Evolutionary conservation across 208 protist species (phyloP).

Genomic region (Naegleria gruberi): DNA sequence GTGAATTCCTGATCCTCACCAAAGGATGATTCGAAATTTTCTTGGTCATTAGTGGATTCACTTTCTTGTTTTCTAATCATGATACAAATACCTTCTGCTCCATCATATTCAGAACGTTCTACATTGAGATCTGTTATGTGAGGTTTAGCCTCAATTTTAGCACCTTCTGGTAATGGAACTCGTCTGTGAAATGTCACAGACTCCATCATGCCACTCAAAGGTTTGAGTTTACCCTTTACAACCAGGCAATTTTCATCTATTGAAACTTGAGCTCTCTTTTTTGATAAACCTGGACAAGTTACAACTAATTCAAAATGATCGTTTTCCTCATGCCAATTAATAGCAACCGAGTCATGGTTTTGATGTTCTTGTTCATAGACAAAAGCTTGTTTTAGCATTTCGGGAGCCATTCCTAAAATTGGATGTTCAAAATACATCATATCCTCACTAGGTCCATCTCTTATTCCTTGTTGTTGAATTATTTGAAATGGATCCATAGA

Average conservation of each 20-base stretch:
- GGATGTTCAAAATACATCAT: too few relatives aligned
- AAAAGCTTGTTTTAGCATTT: neutral
- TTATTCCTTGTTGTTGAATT: too few relatives aligned
- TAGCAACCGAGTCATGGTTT: neutral
- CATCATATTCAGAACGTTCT: neutral
- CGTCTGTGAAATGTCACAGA: neutral
- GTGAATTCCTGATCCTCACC: neutral
- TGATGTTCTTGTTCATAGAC: neutral
- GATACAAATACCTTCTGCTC: neutral
- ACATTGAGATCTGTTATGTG: neutral
- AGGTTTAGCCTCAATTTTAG: neutral
- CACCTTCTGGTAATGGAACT: neutral
- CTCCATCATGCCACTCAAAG: neutral
- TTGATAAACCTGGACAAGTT: neutral
- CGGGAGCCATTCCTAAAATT: neutral
- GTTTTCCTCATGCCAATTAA: neutral
- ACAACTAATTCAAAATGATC: neutral
- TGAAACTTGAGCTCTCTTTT: neutral
- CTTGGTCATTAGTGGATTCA: neutral
- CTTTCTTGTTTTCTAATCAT: neutral
- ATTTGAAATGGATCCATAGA: too few relatives aligned
- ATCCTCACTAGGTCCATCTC: too few relatives aligned
- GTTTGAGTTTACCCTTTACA: neutral
- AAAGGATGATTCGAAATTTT: neutral
- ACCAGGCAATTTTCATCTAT: neutral